Evolutionary conservation across 192 early-diverging fungal species (phyloP).

Genomic region (Gonapodya sp.): DNA sequence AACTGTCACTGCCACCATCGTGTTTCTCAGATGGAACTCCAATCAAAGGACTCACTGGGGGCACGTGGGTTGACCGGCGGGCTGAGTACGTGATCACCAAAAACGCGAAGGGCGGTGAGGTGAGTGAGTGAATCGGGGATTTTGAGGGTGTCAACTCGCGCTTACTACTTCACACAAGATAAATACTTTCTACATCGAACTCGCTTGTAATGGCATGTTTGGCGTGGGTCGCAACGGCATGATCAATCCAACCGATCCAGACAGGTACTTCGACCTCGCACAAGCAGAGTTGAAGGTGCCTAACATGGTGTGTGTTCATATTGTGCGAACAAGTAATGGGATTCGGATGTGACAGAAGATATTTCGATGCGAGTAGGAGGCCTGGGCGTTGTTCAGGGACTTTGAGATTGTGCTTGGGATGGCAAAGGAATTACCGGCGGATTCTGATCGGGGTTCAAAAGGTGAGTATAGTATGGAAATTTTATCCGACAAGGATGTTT

Average conservation of each 20-base stretch:
- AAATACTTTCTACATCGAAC: conserved; percentile 74
- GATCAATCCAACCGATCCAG: conserved; percentile 58
- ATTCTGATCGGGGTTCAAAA: conserved; percentile 61
- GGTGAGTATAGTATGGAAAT: too few relatives aligned
- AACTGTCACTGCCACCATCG: too few relatives aligned
- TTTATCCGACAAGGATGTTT: too few relatives aligned
- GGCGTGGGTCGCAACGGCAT: conserved; percentile 57
- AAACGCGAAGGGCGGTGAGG: conserved; percentile 35
- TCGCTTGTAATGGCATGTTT: conserved; percentile 90
- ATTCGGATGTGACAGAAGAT: not conserved
- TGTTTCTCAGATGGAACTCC: conserved; percentile 48
- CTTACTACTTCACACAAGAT: too few relatives aligned
- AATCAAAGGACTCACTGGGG: conserved; percentile 84
- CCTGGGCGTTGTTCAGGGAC: conserved; percentile 63
- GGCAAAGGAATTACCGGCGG: conserved; percentile 54
- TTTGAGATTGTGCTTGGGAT: conserved; percentile 66
- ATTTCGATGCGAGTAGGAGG: conserved; percentile 59
- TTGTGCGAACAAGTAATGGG: not conserved
- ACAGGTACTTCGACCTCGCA: conserved; percentile 49
- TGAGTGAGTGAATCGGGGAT: too few relatives aligned
- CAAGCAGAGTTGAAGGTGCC: conserved; percentile 12
- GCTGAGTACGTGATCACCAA: conserved; percentile 39
- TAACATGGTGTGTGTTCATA: not conserved
- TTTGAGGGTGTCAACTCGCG: too few relatives aligned
- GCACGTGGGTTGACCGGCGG: conserved; percentile 39